Evolutionary conservation across 768 basidiomycete genomes (phyloP), one percentile per base, ranked within the genome.

Genomic region (Coprinopsis sp.): DNA sequence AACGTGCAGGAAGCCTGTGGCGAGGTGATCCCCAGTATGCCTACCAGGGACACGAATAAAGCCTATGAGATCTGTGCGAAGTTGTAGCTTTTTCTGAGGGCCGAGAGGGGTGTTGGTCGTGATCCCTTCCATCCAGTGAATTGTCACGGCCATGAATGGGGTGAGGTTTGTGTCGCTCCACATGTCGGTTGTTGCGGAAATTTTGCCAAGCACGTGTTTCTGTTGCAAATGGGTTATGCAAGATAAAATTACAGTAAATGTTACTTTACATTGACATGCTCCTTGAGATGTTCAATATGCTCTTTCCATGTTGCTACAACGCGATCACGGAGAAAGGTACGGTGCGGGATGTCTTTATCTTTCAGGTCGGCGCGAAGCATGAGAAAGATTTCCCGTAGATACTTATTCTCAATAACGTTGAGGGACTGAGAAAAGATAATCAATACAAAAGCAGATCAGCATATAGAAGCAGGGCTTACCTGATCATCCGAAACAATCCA

Each of bases 171-270:
- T 37, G 28, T 62, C 52, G 14, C 48, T 58, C 70, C 70, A 73
- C 3, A 69, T 50, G 38, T 71, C 67, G 13, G 51, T 52, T 5
- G 67, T 71, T n/a, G 61, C 61, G 1, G 60, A 62, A 1, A 70
- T 48, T 7, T 57, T 57, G 0, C 68, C 63, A 12, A 58, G 19
- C 11, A 64, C 39, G 1, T 49, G 34, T 6, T 6, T 42, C 64
- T 69, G 40, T 22, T 31, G 47, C 13, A 46, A 21, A 44, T 27
- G n/a, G 7, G 10, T 51, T 28, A 4, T 44, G 31, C 22, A 56
- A 48, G 11, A 50, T 51, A 10, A 21, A 47, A 16, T 29, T 24
- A 14, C 46, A 52, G 31, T 36, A 28, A 48, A 33, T n/a, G n/a
- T n/a, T n/a, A 23, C 36, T 46, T 27, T 34, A 67, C 62, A 52